Base-by-base conservation (phyloP, 2,329 filamentous ascomycete genomes). In the Plenodomus biglobosus region DNA sequence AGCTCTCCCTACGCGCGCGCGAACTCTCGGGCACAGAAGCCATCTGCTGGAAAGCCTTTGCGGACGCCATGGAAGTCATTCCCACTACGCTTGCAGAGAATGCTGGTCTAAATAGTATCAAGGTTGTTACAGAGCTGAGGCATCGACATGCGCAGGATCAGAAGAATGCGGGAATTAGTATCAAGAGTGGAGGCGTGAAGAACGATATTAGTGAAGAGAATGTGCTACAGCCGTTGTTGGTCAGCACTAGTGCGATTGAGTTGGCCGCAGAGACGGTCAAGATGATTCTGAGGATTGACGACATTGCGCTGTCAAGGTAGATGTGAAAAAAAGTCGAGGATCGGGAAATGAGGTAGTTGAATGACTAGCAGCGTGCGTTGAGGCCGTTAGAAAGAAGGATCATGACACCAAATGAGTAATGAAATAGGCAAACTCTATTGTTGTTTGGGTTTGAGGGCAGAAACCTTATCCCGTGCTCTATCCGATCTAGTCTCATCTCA, bases 11-110 rank as follows among this genome's bases (percentile, higher is more conserved):
- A 74, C 87, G 89, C 68, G 85, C 92, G 8, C 88, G 92, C 59
- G 85, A 86, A 64, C 80, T 96, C 52, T 86, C 86, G 0, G 95
- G 95, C 52, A 96, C 94, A 4, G 94, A 99, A 74, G 85, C 91
- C 34, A 96, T 97, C 69, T 99, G 94, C 83, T 99, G 90, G 90
- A 97, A 96, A 78, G 92, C 92, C 0, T 99, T 99, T 69, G 94
- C 95, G 1, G 92, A 99, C 57, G 94, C 94, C 7, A 87, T 99
- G 78, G 94, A 99, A 76, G 90, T 99, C 36, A 89, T 99, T 45
- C 94, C 95, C 13, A 96, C 92, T 27, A 99, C 94, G 1, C 80
- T 99, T 61, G 95, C 94, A 0, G 94, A 99, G 78, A 99, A 99
- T 65, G 94, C 94, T 0, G 94, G 94, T 41, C 80, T 99, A 56